Percentiles rank a stretch among this genome's conserved stretches.
phyloP scores from a whole-genome alignment of 306 rosid species.

The Cyclanthera cordifolia region DNA sequence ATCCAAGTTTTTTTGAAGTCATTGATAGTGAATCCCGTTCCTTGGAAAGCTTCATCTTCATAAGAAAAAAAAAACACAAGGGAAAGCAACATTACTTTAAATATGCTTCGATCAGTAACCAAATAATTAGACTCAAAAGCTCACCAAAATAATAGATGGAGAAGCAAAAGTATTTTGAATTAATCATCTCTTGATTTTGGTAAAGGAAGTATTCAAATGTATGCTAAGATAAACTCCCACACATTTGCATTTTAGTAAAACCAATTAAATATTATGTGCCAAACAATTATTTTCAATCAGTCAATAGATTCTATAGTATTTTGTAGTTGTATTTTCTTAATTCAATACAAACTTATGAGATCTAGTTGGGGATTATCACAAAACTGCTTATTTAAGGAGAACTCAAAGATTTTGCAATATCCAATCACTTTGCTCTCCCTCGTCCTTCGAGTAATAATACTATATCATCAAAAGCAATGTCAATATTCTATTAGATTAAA shows the following conservation, averaged over 20 bases:
- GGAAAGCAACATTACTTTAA: background rate
- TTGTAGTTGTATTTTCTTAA: no score
- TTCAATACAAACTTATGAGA: no score
- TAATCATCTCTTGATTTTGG: no score
- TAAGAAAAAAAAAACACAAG: background rate
- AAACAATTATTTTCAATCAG: no score
- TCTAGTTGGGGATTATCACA: no score
- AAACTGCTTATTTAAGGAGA: background rate
- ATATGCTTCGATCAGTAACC: conserved; percentile 6
- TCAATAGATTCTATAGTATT: no score
- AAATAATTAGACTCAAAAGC: background rate
- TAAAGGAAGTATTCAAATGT: no score
- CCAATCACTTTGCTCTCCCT: background rate
- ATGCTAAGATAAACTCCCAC: no score
- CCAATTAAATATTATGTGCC: no score
- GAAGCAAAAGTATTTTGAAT: no score
- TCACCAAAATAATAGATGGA: no score
- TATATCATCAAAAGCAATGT: background rate
- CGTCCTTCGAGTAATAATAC: background rate
- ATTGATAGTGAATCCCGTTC: conserved; percentile 66
- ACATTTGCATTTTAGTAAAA: no score
- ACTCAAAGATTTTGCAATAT: background rate
- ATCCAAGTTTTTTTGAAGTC: conserved; percentile 59
- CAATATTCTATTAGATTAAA: background rate
- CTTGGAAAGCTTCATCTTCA: conserved; percentile 49